Base-by-base conservation (phyloP, 2,329 filamentous ascomycete genomes). In the Aphanocladium album region DNA sequence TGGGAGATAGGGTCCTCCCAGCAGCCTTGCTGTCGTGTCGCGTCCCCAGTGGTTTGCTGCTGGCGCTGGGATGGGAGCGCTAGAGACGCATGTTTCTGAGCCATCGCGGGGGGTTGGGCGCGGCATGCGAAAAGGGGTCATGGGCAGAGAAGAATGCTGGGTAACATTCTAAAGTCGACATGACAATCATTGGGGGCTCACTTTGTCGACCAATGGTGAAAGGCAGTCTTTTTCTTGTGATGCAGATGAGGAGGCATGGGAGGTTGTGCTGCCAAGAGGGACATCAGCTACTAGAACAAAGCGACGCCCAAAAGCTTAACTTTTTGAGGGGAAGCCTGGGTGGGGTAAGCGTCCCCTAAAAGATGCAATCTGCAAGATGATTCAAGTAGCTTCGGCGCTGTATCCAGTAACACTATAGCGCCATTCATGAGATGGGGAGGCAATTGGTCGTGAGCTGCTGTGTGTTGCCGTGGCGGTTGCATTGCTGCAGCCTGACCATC, bases 31-130 rank as follows among this genome's bases (percentile, higher is more conserved):
- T 35, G 33, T 35, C 33, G 33, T 35, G 33, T 35, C 33, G 47
- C 47, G 27, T 33, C 47, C 27, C 25, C 47, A 50, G 47, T 50
- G 47, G 47, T 53, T 53, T 53, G 50, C 33, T 39, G 19, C 49
- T 5, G 49, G 19, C n/a, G 19, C 6, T 7, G 14, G 35, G 8
- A n/a, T 25, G 33, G 3, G 17, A 11, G 50, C 50, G 35, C 50
- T 53, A 53, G 50, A 41, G 12, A 53, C n/a, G 50, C 50, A 53
- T 53, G 50, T 41, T 39, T 53, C 50, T 41, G n/a, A 7, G 33
- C 50, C n/a, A 19, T 21, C 23, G 27, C 50, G 50, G 4, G 21
- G 47, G 47, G 43, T 46, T 19, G 39, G 14, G 3, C 9, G 21
- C 5, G 4, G 39, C 14, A 19, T 50, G 47, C 25, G 25, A 12